Evolutionary conservation across 2,329 filamentous ascomycete species (phyloP).

Genomic region (Epichloe typhina): DNA sequence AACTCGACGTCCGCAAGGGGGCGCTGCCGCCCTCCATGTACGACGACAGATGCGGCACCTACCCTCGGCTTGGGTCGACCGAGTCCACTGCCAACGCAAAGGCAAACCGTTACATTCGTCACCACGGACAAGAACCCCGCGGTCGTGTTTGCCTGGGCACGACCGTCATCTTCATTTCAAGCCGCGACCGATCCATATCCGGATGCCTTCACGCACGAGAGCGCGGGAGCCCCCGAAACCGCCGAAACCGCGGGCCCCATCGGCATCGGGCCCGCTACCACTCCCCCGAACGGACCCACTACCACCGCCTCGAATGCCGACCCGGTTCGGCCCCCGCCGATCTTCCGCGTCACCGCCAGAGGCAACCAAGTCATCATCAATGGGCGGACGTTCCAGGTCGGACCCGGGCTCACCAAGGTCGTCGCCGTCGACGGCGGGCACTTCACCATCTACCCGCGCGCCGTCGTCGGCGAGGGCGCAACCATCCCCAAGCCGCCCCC

Average conservation of each 20-base stretch:
- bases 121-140: slow-evolving; percentile 44
- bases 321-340: slow-evolving; percentile 5
- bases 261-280: too few species aligned
- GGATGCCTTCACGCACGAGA: slow-evolving; percentile 9
- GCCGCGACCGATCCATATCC: slow-evolving; percentile 4
- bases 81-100: accelerated
- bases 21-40: too few species aligned
- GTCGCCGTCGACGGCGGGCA: slow-evolving; percentile 28
- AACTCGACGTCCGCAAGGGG: too few species aligned
- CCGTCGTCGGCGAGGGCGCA: slow-evolving; percentile 30
- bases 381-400: slow-evolving; percentile 29
- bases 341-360: slow-evolving; percentile 30
- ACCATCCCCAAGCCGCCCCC: slow-evolving; percentile 28
- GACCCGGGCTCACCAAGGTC: slow-evolving; percentile 24
- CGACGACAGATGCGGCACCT: too few species aligned
- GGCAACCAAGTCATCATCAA: slow-evolving; percentile 34
- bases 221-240: not conserved
- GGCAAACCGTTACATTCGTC: slow-evolving; percentile 25
- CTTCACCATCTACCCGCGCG: slow-evolving; percentile 35
- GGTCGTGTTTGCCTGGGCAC: slow-evolving; percentile 28
- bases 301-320: not conserved
- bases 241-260: slow-evolving; percentile 2
- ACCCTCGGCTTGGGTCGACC: not conserved
- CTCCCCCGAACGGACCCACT: not conserved
- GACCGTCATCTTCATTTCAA: slow-evolving; percentile 26